Base-by-base conservation (phyloP, 371 early-diverging fungal genomes). In the Gilbertella persicaria region DNA sequence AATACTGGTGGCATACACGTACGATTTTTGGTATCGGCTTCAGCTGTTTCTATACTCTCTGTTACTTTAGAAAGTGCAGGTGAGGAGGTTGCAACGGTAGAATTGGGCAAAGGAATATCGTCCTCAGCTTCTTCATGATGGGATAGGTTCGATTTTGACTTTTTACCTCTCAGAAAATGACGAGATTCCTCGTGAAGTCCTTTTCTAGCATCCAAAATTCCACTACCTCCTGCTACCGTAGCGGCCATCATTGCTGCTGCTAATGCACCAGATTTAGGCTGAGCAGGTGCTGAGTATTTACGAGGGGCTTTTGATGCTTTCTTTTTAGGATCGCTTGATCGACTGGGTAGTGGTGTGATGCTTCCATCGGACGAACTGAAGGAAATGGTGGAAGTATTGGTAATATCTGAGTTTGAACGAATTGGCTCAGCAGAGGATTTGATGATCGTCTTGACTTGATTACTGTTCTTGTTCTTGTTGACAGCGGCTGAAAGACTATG, bases 181-280 rank as follows among this genome's bases (percentile, higher is more conserved):
- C 55, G 50, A 13, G 50, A 50, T 41, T 61, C 62, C n/a, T 61
- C 53, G 26, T 45, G 45, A n/a, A 62, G 42, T 19, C 46, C 56
- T 25, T 58, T 63, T 53, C 53, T 17, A 0, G 64, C 71, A 29
- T 73, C 78, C 39, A 73, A 67, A 43, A 77, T 63, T 8, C 71
- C 67, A 37, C 65, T 69, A 9, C 57, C 73, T 60, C 78, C 78
- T 17, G 78, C 70, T 1, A 73, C 73, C 0, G 78, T 67, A 14
- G 78, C 78, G 4, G 78, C 78, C 78, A 77, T 77, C 71, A 77
- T 71, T 12, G 78, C 78, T 8, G 78, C 71, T 4, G 78, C 78
- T 35, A 77, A 48, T 21, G 78, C 78, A 20, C 77, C 77, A 3
- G 71, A 64, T 53, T 71, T 77, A 5, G 74, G 69, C 37, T 66